Evolutionary conservation across 2,329 filamentous ascomycete genomes (phyloP), one percentile per base, ranked within the genome.

Genomic region (Penicillium sp.): DNA sequence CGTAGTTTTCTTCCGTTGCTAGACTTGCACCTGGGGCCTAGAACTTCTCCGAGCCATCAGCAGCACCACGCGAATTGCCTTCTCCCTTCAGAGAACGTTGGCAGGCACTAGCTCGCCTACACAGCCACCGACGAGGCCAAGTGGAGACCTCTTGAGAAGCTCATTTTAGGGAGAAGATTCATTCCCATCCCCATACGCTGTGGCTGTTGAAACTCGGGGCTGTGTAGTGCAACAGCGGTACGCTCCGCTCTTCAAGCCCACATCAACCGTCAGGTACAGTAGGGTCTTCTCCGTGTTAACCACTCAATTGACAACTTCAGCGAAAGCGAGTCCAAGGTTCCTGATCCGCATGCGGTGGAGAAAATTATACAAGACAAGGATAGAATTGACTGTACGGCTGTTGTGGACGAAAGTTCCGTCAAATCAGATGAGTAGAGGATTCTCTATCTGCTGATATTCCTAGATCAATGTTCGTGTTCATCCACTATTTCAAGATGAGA

Each of bases 291-390:
- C 31, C 31, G 8, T 10, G 6, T 7, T 47, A n/a, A 14, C 50
- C 22, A 6, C 7, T 54, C 25, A 10, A 37, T 37, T 57, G 51
- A 55, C 54, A 52, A 57, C 47, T 52, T 43, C 15, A 20, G 17
- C 12, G 42, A 41, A 31, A 54, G 31, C 5, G 17, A 17, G n/a
- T 31, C 42, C 28, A 28, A 34, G 31, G 25, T 17, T 31, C 35
- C 4, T 45, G 8, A 34, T 49, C 50, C 50, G 49, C 42, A 48
- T n/a, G n/a, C n/a, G n/a, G 56, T 54, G 56, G 56, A 58, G 39
- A 31, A 31, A 31, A 31, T 31, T 6, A 10, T 31, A 11, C 31
- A 31, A 31, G 31, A 10, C 7, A 6, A 31, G 28, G 7, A 31
- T 20, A 2, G 20, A 2, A 1, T 20, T 22, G 22, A 22, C 22